Evolutionary conservation across 2,329 filamentous ascomycete genomes (phyloP).

Genomic region (Trichoderma aggressivum): DNA sequence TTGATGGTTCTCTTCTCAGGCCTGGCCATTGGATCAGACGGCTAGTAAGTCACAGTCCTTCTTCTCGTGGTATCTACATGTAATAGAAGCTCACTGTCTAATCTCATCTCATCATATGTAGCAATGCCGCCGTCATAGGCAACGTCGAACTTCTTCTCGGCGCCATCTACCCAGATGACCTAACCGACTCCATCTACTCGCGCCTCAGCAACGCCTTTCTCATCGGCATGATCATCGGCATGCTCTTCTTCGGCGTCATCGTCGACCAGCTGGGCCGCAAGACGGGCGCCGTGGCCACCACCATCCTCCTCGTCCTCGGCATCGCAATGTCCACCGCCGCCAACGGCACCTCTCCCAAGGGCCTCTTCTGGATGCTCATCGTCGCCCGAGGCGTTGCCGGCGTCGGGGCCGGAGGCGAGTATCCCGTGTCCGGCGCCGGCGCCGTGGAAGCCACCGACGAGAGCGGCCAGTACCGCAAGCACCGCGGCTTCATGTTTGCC

Average conservation of each 20-base stretch:
- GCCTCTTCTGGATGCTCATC: slow-evolving; percentile 52
- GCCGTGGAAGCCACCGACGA: slow-evolving; percentile 55
- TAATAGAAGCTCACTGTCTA: background rate
- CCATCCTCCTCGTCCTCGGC: slow-evolving; percentile 44
- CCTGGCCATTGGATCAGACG: slow-evolving; percentile 45
- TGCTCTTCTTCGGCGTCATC: slow-evolving; percentile 50
- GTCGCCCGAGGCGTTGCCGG: slow-evolving; percentile 40
- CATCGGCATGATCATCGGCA: slow-evolving; percentile 55
- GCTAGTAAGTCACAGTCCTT: slow-evolving; percentile 32
- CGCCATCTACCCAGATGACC: slow-evolving; percentile 40
- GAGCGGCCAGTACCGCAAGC: slow-evolving; percentile 40
- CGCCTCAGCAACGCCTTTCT: slow-evolving; percentile 54
- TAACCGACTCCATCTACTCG: slow-evolving; percentile 44
- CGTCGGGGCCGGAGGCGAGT: slow-evolving; percentile 48
- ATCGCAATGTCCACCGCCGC: slow-evolving; percentile 46
- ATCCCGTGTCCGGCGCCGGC: slow-evolving; percentile 49
- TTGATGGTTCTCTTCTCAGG: slow-evolving; percentile 45
- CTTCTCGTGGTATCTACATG: background rate
- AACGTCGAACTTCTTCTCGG: slow-evolving; percentile 42
- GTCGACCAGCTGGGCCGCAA: slow-evolving; percentile 50
- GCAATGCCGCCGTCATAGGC: slow-evolving; percentile 44
- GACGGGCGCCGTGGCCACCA: slow-evolving; percentile 46
- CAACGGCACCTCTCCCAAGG: slow-evolving; percentile 34
- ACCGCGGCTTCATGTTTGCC: slow-evolving; percentile 55
- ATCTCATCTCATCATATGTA: slow-evolving; percentile 17